Evolutionary conservation across 345 rosid species (phyloP).

Genomic region (Euphorbia tirucalli): DNA sequence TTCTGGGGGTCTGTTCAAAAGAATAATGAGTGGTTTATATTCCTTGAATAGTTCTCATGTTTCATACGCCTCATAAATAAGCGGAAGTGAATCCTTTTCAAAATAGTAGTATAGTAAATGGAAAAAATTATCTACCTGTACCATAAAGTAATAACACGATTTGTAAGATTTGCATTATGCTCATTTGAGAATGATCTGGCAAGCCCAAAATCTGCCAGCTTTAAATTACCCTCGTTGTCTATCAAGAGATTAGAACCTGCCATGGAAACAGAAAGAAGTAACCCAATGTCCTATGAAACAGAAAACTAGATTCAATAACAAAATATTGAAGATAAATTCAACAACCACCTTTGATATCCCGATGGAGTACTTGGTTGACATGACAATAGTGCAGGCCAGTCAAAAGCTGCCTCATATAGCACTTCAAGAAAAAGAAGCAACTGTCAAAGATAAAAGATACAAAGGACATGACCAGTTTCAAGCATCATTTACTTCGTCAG

Average conservation of each 20-base stretch:
- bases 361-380: slow-evolving; percentile 92
- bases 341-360: slow-evolving; percentile 82
- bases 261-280: slow-evolving; percentile 13
- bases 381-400: slow-evolving; percentile 98
- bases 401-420: slow-evolving; percentile 96
- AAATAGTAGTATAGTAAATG: too few species aligned
- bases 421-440: slow-evolving; percentile 39
- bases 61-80: neutral
- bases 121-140: slow-evolving; percentile 53
- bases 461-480: neutral
- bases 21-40: neutral
- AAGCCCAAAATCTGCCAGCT: slow-evolving; percentile 96
- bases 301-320: neutral
- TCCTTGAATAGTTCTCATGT: neutral
- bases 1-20: slow-evolving; percentile 78
- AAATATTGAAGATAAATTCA: neutral
- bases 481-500: neutral
- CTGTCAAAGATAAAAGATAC: neutral
- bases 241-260: slow-evolving; percentile 97
- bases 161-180: slow-evolving; percentile 71
- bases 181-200: slow-evolving; percentile 82
- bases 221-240: slow-evolving; percentile 86
- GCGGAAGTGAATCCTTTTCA: neutral
- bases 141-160: slow-evolving; percentile 93
- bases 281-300: slow-evolving; percentile 3